Percentiles rank a stretch among this genome's conserved stretches.
These are phyloP conservation scores for Carpinus fangiana DNA, from an alignment of 306 rosid species.

Conservation along the genomic window DNA sequence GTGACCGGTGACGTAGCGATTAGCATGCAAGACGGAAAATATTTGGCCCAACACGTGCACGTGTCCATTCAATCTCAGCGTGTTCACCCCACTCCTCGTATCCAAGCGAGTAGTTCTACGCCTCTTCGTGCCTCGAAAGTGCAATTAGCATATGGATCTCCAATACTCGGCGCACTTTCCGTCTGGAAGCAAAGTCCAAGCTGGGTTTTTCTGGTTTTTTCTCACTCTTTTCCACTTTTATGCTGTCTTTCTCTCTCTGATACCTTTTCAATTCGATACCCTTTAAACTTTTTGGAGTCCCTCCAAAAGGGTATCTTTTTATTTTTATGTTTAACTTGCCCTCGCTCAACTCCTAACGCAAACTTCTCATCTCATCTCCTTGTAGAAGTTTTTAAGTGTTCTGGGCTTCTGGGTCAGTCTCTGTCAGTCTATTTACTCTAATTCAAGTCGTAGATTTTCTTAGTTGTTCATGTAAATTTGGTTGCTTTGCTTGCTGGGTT, in stretches of 20 bases:
- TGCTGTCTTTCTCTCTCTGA: neutral
- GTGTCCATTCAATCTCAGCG: neutral
- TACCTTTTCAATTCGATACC: neutral
- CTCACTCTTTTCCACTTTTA: neutral
- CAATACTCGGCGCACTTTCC: neutral
- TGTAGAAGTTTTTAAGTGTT: neutral
- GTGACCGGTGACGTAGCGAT: neutral
- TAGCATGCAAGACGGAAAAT: neutral
- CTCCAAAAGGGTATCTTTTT: neutral
- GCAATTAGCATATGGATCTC: neutral
- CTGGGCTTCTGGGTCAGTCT: neutral
- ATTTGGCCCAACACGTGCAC: neutral
- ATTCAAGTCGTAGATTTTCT: neutral
- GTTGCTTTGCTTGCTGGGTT: neutral
- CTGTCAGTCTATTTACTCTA: neutral
- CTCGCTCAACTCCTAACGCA: neutral
- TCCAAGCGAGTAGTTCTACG: neutral
- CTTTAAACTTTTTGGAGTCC: conserved; percentile 5
- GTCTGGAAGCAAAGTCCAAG: neutral
- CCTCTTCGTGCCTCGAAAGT: neutral
- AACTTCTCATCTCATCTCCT: neutral
- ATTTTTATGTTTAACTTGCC: neutral
- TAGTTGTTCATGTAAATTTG: neutral
- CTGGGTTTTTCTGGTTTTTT: neutral
- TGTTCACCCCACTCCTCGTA: neutral